Percentiles rank a stretch among this genome's conserved stretches.
Evolutionary conservation across 23 red algal genomes (phyloP).

Genomic region (Gracilaria domingensis): DNA sequence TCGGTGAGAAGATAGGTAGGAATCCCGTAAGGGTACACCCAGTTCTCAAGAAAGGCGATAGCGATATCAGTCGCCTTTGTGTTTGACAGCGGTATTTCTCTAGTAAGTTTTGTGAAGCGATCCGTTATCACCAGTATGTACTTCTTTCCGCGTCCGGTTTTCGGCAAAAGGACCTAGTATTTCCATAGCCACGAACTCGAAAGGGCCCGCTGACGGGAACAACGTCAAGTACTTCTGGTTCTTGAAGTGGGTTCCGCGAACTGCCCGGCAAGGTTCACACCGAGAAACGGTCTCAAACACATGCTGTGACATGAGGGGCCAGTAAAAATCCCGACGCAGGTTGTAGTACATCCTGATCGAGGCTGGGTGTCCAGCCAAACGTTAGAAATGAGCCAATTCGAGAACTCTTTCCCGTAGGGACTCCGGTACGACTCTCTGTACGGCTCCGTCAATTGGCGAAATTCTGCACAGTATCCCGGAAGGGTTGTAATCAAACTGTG

Average conservation of each 20-base stretch:
- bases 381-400: conserved; percentile 7
- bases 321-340: conserved; percentile 12
- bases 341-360: conserved; percentile 31
- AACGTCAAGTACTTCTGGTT: conserved; percentile 10
- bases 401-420: neutral
- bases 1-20: neutral
- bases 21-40: conserved; percentile 20
- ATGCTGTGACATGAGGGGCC: conserved; percentile 32
- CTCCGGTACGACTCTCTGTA: neutral
- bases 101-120: conserved; percentile 14
- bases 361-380: conserved; percentile 17
- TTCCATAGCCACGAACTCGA: conserved; percentile 58
- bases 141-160: neutral
- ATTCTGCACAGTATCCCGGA: too few relatives aligned
- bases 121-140: conserved; percentile 49
- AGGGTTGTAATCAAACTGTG: too few relatives aligned
- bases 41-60: neutral
- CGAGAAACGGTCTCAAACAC: neutral
- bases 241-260: neutral
- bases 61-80: neutral
- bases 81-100: conserved; percentile 2
- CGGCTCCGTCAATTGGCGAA: neutral
- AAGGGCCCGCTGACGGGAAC: neutral
- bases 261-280: conserved; percentile 7
- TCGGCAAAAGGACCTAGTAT: conserved; percentile 29